Percentiles rank a stretch among this genome's conserved stretches.
Evolutionary conservation across 78 protist species (phyloP).

Genomic region (Planoprotostelium fungivorum): DNA sequence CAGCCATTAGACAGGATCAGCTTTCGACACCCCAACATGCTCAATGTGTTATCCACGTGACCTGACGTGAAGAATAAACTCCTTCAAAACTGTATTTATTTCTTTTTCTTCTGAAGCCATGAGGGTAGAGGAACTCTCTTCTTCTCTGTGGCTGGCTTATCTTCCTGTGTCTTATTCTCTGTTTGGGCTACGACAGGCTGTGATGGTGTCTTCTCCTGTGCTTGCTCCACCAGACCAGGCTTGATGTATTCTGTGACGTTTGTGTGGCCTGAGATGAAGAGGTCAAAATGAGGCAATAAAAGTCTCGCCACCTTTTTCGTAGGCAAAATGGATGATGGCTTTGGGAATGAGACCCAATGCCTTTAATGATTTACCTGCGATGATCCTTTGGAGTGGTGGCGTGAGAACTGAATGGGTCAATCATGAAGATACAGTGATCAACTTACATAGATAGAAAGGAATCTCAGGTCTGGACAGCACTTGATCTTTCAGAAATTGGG

Average conservation of each 20-base stretch:
- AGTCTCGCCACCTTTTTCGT: background rate
- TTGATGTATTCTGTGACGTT: background rate
- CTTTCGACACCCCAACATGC: too few species aligned
- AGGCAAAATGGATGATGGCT: background rate
- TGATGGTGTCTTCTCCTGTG: background rate
- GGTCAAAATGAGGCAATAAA: background rate
- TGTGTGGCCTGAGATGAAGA: background rate
- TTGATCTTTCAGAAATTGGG: background rate
- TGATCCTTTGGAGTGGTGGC: background rate
- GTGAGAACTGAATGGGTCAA: background rate
- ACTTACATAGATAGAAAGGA: background rate
- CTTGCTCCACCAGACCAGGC: background rate
- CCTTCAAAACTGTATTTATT: too few species aligned
- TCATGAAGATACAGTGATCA: background rate
- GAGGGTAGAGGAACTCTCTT: background rate
- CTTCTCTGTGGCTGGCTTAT: background rate
- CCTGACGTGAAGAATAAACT: too few species aligned
- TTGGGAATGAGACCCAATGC: background rate
- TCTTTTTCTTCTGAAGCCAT: background rate
- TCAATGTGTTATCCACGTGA: too few species aligned
- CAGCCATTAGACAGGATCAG: too few species aligned
- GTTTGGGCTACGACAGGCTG: too few species aligned
- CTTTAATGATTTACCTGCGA: background rate
- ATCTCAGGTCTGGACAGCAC: background rate
- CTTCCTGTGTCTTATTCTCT: background rate